phyloP scores from a whole-genome alignment of 306 rosid species.

The Ochetophila trinervis region DNA sequence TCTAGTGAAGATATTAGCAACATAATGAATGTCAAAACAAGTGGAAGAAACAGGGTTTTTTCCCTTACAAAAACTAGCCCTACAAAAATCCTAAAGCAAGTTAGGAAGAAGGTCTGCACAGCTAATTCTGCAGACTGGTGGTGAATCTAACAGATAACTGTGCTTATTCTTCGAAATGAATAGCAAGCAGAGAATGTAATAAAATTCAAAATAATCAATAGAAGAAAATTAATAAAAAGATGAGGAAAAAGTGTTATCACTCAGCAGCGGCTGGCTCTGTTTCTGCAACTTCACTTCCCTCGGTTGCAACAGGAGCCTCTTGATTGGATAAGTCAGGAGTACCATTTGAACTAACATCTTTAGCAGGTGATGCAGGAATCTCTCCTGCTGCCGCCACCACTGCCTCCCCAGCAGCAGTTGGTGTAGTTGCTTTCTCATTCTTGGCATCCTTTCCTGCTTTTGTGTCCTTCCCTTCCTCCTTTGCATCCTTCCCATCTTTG shows the following conservation, averaged over 20 bases:
- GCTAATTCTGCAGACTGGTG: constrained; percentile 38
- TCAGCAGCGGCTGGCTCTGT: constrained; percentile 36
- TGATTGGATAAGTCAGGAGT: constrained; percentile 27
- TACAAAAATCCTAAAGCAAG: constrained; percentile 37
- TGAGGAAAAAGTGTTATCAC: constrained; percentile 23
- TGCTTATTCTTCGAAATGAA: constrained; percentile 54
- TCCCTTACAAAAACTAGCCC: constrained; percentile 10
- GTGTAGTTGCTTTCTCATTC: constrained; percentile 37
- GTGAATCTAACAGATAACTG: constrained; percentile 33
- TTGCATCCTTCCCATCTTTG: constrained; percentile 40
- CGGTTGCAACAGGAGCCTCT: constrained; percentile 32
- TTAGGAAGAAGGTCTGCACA: constrained; percentile 35
- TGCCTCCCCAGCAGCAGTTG: constrained; percentile 29
- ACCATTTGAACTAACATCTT: constrained; percentile 37
- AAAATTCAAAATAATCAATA: constrained; percentile 19
- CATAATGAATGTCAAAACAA: constrained; percentile 22
- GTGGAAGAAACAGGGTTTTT: constrained; percentile 19
- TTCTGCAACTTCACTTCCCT: constrained; percentile 33
- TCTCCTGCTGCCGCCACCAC: constrained; percentile 10
- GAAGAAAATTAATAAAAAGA: constrained; percentile 7
- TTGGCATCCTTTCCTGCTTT: constrained; percentile 35
- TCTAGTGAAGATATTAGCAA: not conserved
- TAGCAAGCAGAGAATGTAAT: constrained; percentile 23
- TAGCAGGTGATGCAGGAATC: constrained; percentile 37
- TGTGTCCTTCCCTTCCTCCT: constrained; percentile 34